Evolutionary conservation across 176 grass and related monocot species (phyloP).

Genomic region (Carex pumila): DNA sequence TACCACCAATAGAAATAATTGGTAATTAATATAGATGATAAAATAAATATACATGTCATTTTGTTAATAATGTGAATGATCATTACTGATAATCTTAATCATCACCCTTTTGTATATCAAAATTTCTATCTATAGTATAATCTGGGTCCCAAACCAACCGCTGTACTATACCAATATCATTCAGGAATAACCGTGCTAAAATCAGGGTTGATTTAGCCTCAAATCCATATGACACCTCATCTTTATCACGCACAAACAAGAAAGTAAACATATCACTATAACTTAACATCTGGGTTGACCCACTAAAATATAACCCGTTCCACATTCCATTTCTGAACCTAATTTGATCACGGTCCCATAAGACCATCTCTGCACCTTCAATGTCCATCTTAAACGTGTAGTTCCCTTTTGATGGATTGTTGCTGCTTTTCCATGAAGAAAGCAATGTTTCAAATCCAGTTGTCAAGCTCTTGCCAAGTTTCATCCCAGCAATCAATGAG

Average conservation of each 20-base stretch:
- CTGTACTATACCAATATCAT: constrained; percentile 30
- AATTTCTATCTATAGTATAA: too few relatives aligned
- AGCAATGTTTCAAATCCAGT: constrained; percentile 29
- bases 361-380: constrained; percentile 29
- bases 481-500: constrained; percentile 37
- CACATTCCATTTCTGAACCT: constrained; percentile 41
- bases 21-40: too few relatives aligned
- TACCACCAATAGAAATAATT: not conserved
- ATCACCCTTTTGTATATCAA: too few relatives aligned
- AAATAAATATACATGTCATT: too few relatives aligned
- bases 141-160: constrained; percentile 30
- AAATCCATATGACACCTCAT: constrained; percentile 34
- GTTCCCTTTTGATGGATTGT: constrained; percentile 34
- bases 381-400: constrained; percentile 35
- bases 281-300: not conserved
- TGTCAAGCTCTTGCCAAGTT: not conserved
- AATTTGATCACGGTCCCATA: not conserved
- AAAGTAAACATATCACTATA: constrained; percentile 32
- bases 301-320: constrained; percentile 21
- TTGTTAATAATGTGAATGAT: too few relatives aligned
- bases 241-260: constrained; percentile 14
- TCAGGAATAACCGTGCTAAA: constrained; percentile 31
- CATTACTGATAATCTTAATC: too few relatives aligned
- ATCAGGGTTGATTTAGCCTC: not conserved
- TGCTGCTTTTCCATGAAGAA: constrained; percentile 36